Percentiles rank a stretch among this genome's conserved stretches.
phyloP scores from a whole-genome alignment of 331 rosid species.

The Phaseolus coccineus region DNA sequence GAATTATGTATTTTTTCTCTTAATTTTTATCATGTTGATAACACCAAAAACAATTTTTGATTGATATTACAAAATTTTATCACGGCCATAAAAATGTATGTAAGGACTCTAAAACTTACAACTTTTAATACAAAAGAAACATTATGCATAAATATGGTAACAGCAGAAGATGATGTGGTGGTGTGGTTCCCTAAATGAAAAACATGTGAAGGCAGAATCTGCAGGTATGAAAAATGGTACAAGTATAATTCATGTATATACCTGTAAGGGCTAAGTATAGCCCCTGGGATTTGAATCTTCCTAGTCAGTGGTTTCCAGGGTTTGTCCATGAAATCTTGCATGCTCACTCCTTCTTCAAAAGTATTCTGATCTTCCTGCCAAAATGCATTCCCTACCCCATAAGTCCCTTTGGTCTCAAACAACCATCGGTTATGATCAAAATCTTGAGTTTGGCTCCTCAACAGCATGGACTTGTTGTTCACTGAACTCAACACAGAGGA shows the following conservation, averaged over 20 bases:
- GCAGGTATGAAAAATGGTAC: background rate
- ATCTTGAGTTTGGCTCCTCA: conserved; percentile 33
- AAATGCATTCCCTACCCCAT: conserved; percentile 28
- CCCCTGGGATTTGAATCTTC: background rate
- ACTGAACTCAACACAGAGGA: conserved; percentile 16
- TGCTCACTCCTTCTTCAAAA: background rate
- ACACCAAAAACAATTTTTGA: too few species aligned
- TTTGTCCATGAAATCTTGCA: conserved; percentile 23
- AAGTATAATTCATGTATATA: background rate
- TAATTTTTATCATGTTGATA: too few species aligned
- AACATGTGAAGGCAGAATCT: background rate
- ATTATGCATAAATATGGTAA: background rate
- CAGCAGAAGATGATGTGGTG: background rate
- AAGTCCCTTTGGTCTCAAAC: conserved; percentile 30
- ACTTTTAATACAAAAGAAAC: background rate
- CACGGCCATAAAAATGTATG: too few species aligned
- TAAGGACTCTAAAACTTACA: too few species aligned
- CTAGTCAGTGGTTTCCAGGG: conserved; percentile 28
- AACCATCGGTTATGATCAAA: conserved; percentile 25
- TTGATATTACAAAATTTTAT: too few species aligned
- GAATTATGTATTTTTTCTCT: too few species aligned
- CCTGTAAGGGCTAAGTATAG: conserved; percentile 31
- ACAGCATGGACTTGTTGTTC: conserved; percentile 22
- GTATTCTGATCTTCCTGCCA: background rate
- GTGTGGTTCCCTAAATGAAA: background rate